phyloP scores from a whole-genome alignment of 352 stramenopile species.

The Elongisporangium prolatum region DNA sequence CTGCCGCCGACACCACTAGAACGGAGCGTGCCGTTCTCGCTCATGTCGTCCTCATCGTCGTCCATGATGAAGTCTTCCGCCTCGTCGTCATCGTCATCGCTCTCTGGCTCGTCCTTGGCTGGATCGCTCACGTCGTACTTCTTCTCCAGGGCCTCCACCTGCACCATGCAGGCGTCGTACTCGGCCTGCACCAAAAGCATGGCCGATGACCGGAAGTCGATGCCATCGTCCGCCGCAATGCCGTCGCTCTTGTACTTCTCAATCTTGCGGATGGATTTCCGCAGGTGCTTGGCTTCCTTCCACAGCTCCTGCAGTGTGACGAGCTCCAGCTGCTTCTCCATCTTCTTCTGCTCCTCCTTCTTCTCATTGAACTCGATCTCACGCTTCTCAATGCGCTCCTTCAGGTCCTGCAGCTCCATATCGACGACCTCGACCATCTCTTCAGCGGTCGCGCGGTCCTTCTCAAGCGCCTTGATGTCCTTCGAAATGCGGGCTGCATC shows the following conservation, averaged over 20 bases:
- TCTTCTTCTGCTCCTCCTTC: conserved; percentile 65
- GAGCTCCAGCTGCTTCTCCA: conserved; percentile 74
- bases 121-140: conserved; percentile 69
- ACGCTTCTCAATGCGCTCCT: conserved; percentile 67
- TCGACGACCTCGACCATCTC: conserved; percentile 81
- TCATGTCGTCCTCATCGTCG: conserved; percentile 33
- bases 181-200: conserved; percentile 73
- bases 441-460: conserved; percentile 71
- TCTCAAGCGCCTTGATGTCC: conserved; percentile 84
- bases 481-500: conserved; percentile 81
- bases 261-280: conserved; percentile 55
- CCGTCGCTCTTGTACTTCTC: conserved; percentile 66
- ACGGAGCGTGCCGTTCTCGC: conserved; percentile 7
- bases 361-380: conserved; percentile 69
- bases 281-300: conserved; percentile 67
- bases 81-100: conserved; percentile 43
- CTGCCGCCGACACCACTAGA: conserved; percentile 1
- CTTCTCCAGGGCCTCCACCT: conserved; percentile 58
- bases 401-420: conserved; percentile 78
- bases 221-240: conserved; percentile 38
- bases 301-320: conserved; percentile 65
- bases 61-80: conserved; percentile 34
- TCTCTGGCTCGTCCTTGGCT: conserved; percentile 44
- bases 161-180: conserved; percentile 59
- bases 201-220: conserved; percentile 65